Base-by-base conservation (phyloP, 2,329 filamentous ascomycete species). In the Beauveria bassiana region DNA sequence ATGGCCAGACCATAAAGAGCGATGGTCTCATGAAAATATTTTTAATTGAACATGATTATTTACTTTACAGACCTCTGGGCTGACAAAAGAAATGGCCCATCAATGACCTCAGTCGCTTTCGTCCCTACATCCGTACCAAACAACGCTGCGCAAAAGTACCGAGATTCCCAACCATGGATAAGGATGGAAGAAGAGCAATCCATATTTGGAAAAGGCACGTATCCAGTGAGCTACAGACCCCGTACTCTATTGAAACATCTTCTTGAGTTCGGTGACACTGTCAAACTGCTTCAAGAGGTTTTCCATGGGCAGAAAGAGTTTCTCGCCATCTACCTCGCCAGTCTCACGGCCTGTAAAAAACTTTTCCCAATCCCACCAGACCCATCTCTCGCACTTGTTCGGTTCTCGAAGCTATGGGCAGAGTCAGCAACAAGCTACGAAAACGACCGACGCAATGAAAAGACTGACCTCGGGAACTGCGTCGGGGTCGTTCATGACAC, bases 391-490 rank as follows among this genome's bases (percentile, higher is more conserved):
- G 65, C 81, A 83, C 67, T 85, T 84, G 1, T 80, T 67, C 0
- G 78, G 77, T 61, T 85, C 82, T 53, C 76, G 66, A 9, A 76
- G 65, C 78, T 68, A 5, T 52, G 9, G 2, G 6, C 2, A 34
- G 24, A 50, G 49, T 61, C 43, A 46, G 22, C 18, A 20, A 28
- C 28, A n/a, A 14, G 3, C 14, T 9, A 4, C 7, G 28, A n/a
- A 14, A 16, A 51, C 20, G 34, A 38, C 34, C 34, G 34, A 16
- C 34, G 34, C 5, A 16, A 3, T 24, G n/a, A 2, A 8, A 31
- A 26, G 5, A 52, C 78, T 68, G 62, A 88, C 86, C 77, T 79
- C 61, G 0, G 87, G 81, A 65, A 82, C 71, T 28, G 78, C 78
- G 0, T 68, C 65, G 18, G 78, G 74, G 28, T 84, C 78, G 0